phyloP scores from a whole-genome alignment of 2,329 filamentous ascomycete species.

The Cordyceps farinosa region DNA sequence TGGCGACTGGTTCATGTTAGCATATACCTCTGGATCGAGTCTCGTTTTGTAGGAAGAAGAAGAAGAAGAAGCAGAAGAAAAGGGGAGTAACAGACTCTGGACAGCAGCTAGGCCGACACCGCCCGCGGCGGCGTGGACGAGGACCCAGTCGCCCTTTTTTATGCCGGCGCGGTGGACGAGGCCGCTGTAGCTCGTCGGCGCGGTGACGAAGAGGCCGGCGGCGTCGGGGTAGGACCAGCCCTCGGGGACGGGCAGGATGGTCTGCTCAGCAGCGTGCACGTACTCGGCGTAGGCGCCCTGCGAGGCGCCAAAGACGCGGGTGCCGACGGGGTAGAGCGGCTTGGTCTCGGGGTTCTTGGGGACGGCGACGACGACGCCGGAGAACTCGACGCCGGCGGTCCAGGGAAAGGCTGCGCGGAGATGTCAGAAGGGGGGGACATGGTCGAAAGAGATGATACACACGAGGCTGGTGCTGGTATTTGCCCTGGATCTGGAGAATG shows the following conservation, averaged over 20 bases:
- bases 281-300: slow-evolving; percentile 86
- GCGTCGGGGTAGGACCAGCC: slow-evolving; percentile 84
- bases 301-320: slow-evolving; percentile 78
- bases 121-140: slow-evolving; percentile 88
- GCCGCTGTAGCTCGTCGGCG: slow-evolving; percentile 82
- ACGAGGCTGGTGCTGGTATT: slow-evolving; percentile 89
- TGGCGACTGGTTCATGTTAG: slow-evolving; percentile 56
- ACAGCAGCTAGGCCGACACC: slow-evolving; percentile 90
- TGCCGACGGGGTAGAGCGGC: slow-evolving; percentile 63
- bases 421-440: background rate
- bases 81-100: slow-evolving; percentile 49
- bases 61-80: background rate
- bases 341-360: slow-evolving; percentile 47
- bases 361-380: slow-evolving; percentile 67
- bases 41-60: background rate
- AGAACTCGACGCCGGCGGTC: slow-evolving; percentile 84
- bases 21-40: background rate
- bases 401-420: slow-evolving; percentile 65
- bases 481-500: slow-evolving; percentile 88
- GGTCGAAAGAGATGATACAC: slow-evolving; percentile 22
- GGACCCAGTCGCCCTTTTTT: slow-evolving; percentile 76
- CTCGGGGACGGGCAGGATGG: slow-evolving; percentile 68
- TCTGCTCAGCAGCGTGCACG: slow-evolving; percentile 61
- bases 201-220: slow-evolving; percentile 86
- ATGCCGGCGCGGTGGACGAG: slow-evolving; percentile 75